Base-by-base conservation (phyloP, 495 filamentous ascomycete genomes). In the Pyrenopolyporus hunteri region DNA sequence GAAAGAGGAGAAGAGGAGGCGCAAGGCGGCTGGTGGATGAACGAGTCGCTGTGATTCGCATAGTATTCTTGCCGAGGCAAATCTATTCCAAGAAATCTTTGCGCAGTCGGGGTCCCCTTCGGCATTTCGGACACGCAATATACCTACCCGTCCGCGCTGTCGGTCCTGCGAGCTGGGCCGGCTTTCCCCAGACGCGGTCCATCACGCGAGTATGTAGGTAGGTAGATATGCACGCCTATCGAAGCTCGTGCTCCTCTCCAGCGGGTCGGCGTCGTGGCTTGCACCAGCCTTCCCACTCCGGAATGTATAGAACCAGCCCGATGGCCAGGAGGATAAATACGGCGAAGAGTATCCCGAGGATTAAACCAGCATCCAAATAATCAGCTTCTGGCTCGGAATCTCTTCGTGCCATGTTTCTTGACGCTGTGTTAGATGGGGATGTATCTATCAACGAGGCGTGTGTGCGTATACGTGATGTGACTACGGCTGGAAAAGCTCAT, bases 1-100 rank as follows among this genome's bases (percentile, higher is more conserved):
- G 50, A 78, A 78, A 63, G 79, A 83, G 59, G 72, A 71, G 8
- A 76, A 74, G 58, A 68, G 74, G 46, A 66, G 49, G 33, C 31
- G 32, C 9, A 69, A 60, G 36, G 31, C 59, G 4, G 45, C 56
- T 52, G 46, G 44, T 6, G 45, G 63, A 44, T 60, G 57, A 60
- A 23, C 19, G 13, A n/a, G 29, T n/a, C n/a, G n/a, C n/a, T n/a
- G n/a, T n/a, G n/a, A n/a, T n/a, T n/a, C n/a, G n/a, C n/a, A n/a
- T n/a, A n/a, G n/a, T n/a, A n/a, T n/a, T n/a, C n/a, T n/a, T n/a
- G n/a, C n/a, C n/a, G n/a, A n/a, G n/a, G n/a, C n/a, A n/a, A n/a
- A n/a, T n/a, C n/a, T n/a, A n/a, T n/a, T n/a, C n/a, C n/a, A n/a
- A n/a, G n/a, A n/a, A n/a, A n/a, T n/a, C n/a, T n/a, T n/a, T n/a